Base-by-base conservation (phyloP, 2,329 filamentous ascomycete genomes). In the Xylariales sp. region DNA sequence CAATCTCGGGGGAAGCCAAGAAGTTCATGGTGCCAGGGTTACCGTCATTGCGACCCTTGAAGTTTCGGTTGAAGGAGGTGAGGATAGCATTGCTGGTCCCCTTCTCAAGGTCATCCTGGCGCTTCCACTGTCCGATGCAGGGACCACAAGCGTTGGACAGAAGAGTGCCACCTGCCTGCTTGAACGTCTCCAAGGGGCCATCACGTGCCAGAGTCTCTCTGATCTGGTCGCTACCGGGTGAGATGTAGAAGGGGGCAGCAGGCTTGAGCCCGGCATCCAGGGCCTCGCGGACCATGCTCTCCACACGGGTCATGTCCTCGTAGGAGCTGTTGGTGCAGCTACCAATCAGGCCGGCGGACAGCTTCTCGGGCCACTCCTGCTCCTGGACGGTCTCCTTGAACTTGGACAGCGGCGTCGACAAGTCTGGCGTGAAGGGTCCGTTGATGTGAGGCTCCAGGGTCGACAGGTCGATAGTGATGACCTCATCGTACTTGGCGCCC, bases 291-390 rank as follows among this genome's bases (percentile, higher is more conserved):
- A 97, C 88, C 40, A 98, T 78, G 56, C 89, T 81, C 66, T 96
- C 91, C 12, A 90, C 88, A 44, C 91, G 84, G 24, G 90, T 94
- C 93, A 98, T 98, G 60, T 98, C 93, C 66, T 96, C 85, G 62
- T 97, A 98, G 3, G 93, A 97, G 62, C 88, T 95, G 75, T 98
- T 98, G 35, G 93, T 98, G 73, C 93, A 98, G 68, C 89, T 95
- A 43, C 93, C 93, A 57, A 98, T 98, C 38, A 98, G 76, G 36
- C 90, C 90, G 18, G 93, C 91, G 11, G 89, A 93, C 44, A 98
- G 84, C 46, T 83, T 88, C 57, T 87, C 78, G 3, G 93, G 93
- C 93, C 93, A 98, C 35, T 85, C 70, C 62, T 96, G 88, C 52
- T 84, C 75, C 63, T 85, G 75, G 16, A 96, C 88, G 2, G 85